These are phyloP conservation scores for Cadophora malorum DNA, from an alignment of 2,329 filamentous ascomycete genomes.

Conservation along the genomic window DNA sequence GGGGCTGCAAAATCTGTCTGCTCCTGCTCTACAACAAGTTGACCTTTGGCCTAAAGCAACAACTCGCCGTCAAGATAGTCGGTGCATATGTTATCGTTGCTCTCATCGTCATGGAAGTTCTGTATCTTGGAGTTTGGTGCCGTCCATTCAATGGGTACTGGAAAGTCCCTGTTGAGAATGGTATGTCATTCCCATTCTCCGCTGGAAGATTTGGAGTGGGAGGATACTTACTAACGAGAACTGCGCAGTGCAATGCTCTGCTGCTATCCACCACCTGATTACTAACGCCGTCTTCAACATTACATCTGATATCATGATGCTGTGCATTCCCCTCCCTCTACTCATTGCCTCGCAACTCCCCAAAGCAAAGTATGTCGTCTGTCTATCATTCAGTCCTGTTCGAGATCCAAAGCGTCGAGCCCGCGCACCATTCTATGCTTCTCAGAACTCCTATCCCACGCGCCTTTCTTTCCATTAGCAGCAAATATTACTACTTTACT, in stretches of 20 bases:
- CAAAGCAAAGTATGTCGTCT: conserved; percentile 35
- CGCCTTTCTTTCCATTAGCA: not conserved
- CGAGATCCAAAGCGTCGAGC: conserved; percentile 12
- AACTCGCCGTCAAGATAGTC: conserved; percentile 56
- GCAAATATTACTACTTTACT: not conserved
- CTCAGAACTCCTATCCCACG: not conserved
- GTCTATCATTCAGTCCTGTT: not conserved
- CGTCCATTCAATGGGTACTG: conserved; percentile 62
- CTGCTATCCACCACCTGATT: conserved; percentile 62
- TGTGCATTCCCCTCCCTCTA: conserved; percentile 61
- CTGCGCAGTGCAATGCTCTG: conserved; percentile 59
- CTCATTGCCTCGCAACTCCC: conserved; percentile 52
- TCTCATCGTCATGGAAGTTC: conserved; percentile 58
- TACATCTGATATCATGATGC: conserved; percentile 64
- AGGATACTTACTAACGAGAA: conserved; percentile 10
- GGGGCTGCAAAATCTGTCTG: conserved; percentile 62
- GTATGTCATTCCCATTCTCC: conserved; percentile 39
- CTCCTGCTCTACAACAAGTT: conserved; percentile 63
- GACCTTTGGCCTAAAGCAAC: conserved; percentile 56
- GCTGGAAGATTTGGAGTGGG: not conserved
- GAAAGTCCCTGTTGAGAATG: conserved; percentile 59
- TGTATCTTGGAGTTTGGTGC: conserved; percentile 60
- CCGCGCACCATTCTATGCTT: not conserved
- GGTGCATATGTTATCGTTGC: conserved; percentile 55
- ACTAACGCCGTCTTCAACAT: conserved; percentile 66